Evolutionary conservation across 345 rosid species (phyloP).

Genomic region (Bretschneidera sinensis): DNA sequence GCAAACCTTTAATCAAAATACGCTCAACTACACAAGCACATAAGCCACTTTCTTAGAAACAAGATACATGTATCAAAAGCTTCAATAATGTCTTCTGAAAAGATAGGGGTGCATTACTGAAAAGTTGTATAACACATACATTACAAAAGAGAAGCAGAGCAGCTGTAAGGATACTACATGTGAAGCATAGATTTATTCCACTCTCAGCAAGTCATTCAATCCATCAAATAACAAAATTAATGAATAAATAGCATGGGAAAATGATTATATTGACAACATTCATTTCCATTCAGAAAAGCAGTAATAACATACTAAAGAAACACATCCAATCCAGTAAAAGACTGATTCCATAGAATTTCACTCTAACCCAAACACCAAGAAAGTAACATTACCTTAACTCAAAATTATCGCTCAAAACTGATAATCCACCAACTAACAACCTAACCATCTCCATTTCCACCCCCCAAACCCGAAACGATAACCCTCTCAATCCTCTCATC

Average conservation of each 20-base stretch:
- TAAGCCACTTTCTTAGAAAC: no score
- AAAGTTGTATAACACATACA: background rate
- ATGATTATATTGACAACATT: background rate
- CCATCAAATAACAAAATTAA: background rate
- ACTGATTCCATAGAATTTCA: background rate
- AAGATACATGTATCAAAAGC: background rate
- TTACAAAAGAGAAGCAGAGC: background rate
- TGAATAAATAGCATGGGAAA: background rate
- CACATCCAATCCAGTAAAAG: background rate
- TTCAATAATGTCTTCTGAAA: background rate
- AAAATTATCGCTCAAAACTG: background rate
- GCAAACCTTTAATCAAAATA: no score
- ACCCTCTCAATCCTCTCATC: constrained; percentile 43
- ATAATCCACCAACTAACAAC: background rate
- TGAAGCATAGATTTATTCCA: background rate
- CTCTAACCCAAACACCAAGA: background rate
- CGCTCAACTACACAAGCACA: no score
- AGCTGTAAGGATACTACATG: background rate
- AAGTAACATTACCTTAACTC: background rate
- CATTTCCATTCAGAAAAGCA: background rate
- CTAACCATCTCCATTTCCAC: constrained; percentile 3
- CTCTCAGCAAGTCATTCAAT: background rate
- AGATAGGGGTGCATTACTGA: background rate
- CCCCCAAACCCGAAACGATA: constrained; percentile 22
- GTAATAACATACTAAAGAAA: background rate